phyloP scores from a whole-genome alignment of 179 eudicot species.

The Beta corolliflora region DNA sequence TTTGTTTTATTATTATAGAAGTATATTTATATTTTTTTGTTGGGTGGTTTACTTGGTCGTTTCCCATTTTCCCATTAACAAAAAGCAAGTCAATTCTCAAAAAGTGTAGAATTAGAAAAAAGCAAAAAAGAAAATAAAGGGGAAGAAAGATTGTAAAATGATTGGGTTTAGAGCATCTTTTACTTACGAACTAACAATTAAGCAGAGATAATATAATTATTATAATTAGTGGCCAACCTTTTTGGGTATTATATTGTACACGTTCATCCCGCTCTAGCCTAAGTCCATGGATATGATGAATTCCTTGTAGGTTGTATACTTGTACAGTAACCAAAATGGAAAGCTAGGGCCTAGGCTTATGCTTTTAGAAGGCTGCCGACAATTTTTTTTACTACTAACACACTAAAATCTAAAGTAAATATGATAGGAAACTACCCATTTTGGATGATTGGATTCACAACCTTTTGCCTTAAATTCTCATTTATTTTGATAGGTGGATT shows the following conservation, averaged over 20 bases:
- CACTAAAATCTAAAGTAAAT: not conserved
- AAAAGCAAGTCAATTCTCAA: constrained; percentile 15
- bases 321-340: constrained; percentile 10
- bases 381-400: not conserved
- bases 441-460: not conserved
- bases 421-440: not conserved
- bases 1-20: not conserved
- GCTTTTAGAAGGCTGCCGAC: constrained; percentile 28
- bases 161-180: constrained; percentile 31
- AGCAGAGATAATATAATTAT: constrained; percentile 7
- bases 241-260: constrained; percentile 18
- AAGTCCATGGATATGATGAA: constrained; percentile 1
- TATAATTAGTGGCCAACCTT: not conserved
- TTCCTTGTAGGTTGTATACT: not conserved
- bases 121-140: not conserved
- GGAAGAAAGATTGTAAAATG: constrained; percentile 29
- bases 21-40: not conserved
- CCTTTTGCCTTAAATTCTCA: not conserved
- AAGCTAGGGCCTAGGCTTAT: constrained; percentile 25
- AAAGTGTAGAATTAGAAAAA: constrained; percentile 6
- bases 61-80: constrained; percentile 2
- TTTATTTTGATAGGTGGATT: too few relatives aligned
- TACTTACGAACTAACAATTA: constrained; percentile 20
- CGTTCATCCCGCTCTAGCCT: constrained; percentile 16
- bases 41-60: not conserved